phyloP scores from a whole-genome alignment of 139 green algal genomes.

The Chlorella sorokiniana region DNA sequence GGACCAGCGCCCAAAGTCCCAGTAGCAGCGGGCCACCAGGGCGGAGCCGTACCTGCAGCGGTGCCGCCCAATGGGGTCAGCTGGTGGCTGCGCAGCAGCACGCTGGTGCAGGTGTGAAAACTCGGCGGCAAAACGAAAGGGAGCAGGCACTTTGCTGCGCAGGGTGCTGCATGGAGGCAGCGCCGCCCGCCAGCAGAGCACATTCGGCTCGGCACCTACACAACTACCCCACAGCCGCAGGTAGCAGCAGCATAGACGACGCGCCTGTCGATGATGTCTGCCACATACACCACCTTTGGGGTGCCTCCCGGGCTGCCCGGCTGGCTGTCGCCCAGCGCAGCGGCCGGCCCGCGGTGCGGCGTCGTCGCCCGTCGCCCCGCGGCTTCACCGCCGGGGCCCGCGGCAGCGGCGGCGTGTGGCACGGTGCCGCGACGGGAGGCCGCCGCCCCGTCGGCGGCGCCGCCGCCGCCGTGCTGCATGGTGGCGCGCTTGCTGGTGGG shows the following conservation, averaged over 20 bases:
- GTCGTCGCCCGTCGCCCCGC: background rate
- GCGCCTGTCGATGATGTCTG: constrained; percentile 22
- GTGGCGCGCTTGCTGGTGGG: constrained; percentile 26
- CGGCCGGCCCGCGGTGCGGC: background rate
- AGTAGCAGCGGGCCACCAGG: constrained; percentile 58
- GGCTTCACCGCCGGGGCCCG: no score
- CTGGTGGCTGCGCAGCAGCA: no score
- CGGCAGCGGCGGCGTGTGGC: background rate
- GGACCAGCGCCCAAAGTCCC: constrained; percentile 84
- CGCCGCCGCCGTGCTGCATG: background rate
- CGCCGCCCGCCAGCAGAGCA: background rate
- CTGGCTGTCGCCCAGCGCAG: constrained; percentile 6
- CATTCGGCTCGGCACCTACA: background rate
- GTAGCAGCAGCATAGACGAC: background rate
- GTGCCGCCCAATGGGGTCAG: no score
- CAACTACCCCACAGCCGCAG: background rate
- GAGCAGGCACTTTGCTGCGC: background rate
- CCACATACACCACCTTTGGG: background rate
- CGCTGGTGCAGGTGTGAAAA: background rate
- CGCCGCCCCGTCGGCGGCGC: background rate
- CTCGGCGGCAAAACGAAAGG: background rate
- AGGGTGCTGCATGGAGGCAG: background rate
- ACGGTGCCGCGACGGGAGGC: background rate
- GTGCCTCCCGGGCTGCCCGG: background rate
- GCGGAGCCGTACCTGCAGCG: constrained; percentile 33